Evolutionary conservation across 768 basidiomycete species (phyloP), one percentile per base, ranked within the genome.

Genomic region (Saitozyma podzolica): DNA sequence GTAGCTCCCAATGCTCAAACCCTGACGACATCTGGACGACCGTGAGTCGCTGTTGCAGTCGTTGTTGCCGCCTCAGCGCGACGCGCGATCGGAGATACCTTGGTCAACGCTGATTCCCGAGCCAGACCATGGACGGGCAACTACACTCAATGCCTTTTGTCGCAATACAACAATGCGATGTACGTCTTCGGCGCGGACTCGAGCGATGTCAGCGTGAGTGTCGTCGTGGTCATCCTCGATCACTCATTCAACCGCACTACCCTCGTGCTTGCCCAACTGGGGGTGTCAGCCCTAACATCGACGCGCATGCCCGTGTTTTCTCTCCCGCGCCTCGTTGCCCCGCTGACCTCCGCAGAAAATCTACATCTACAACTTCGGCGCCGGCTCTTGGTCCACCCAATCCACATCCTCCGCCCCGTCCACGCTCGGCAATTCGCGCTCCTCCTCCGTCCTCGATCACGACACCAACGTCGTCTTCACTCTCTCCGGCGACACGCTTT

Each of bases 391-490:
- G 93, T 85, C 89, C 3, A 88, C 84, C 2, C 93, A 97, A 74
- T 67, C 82, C 2, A 84, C 80, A 11, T 64, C 74, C 37, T 67
- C 67, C 17, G 66, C 69, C 8, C 80, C 80, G 1, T 45, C 71
- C 40, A 86, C 92, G 76, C 84, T 86, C 5, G 78, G 83, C 11
- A 63, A 62, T 2, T 84, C 85, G 17, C 88, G 87, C 70, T 83
- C 82, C 1, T 61, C 70, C 37, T 85, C 89, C 37, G 87, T 95
- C 64, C 84, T 97, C 41, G 93, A 97, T 80, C 93, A 95, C 67
- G 93, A 97, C 78, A 97, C 93, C 54, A 93, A 95, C 65, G 86
- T 88, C 63, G 88, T 96, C 81, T 93, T 88, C 89, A 77, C 66
- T 83, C 54, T 74, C 14, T 63, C 62, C 20, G 63, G 69, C 40